phyloP scores from a whole-genome alignment of 805 yeast genomes.

The Kazachstania viticola region DNA sequence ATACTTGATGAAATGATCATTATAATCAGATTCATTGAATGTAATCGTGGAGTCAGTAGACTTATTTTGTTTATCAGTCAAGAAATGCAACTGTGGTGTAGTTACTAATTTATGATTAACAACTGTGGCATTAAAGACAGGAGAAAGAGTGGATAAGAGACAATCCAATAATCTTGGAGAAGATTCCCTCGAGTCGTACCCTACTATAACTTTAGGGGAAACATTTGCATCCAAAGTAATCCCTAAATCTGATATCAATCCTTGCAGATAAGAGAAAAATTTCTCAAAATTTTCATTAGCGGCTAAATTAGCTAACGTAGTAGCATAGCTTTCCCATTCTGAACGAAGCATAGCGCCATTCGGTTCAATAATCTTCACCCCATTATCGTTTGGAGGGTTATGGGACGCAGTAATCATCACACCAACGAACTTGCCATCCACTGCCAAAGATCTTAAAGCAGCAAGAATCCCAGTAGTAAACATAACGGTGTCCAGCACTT shows the following conservation, averaged over 20 bases:
- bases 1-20: slow-evolving; percentile 40
- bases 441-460: slow-evolving; percentile 60
- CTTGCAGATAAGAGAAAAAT: slow-evolving; percentile 22
- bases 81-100: slow-evolving; percentile 89
- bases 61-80: slow-evolving; percentile 56
- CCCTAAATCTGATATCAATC: neutral
- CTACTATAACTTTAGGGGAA: slow-evolving; percentile 47
- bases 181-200: slow-evolving; percentile 81
- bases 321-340: slow-evolving; percentile 76
- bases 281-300: slow-evolving; percentile 33
- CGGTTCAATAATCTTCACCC: slow-evolving; percentile 91
- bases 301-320: slow-evolving; percentile 57
- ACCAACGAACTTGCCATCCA: slow-evolving; percentile 68
- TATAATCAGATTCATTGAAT: slow-evolving; percentile 54
- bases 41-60: neutral
- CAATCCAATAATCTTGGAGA: slow-evolving; percentile 39
- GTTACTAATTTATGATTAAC: slow-evolving; percentile 60
- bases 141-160: slow-evolving; percentile 45
- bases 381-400: slow-evolving; percentile 86
- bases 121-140: slow-evolving; percentile 44
- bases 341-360: slow-evolving; percentile 79
- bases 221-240: slow-evolving; percentile 17
- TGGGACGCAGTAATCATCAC: slow-evolving; percentile 95
- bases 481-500: slow-evolving; percentile 64
- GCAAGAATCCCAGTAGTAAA: slow-evolving; percentile 80